Conservation (phyloP, 345 rosid genomes). For the Stellera chamaejasme region DNA sequence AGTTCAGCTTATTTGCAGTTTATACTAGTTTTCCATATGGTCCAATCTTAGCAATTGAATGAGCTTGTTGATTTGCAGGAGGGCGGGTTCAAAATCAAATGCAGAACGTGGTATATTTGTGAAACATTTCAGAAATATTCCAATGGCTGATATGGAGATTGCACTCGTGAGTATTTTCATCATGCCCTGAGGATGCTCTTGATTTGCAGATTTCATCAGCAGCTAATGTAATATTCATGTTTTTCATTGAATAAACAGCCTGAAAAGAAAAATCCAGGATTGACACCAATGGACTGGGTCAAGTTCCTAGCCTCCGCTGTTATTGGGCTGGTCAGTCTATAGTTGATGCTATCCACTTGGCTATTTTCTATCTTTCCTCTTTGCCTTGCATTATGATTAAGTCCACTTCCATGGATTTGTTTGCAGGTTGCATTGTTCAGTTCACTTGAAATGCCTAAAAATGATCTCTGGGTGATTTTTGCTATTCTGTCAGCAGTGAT, state of each 20-base stretch:
- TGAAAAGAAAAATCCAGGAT: constrained; percentile 84
- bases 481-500: constrained; percentile 76
- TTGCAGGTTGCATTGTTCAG: constrained; percentile 63
- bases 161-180: constrained; percentile 58
- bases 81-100: constrained; percentile 42
- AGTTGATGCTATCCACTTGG: background rate
- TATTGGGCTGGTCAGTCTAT: constrained; percentile 65
- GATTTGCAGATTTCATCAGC: background rate
- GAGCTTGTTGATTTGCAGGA: constrained; percentile 33
- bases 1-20: no score
- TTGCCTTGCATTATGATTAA: background rate
- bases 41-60: background rate
- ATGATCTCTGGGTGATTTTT: constrained; percentile 72
- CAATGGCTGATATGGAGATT: constrained; percentile 95
- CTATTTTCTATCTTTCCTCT: background rate
- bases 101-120: constrained; percentile 59
- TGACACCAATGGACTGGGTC: constrained; percentile 96
- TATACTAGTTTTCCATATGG: no score
- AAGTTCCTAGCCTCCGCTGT: constrained; percentile 77
- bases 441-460: constrained; percentile 64
- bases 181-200: constrained; percentile 9
- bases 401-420: background rate
- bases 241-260: constrained; percentile 41
- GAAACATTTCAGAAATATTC: constrained; percentile 89
- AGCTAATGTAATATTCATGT: background rate